These are phyloP conservation scores for Betula pendula DNA, from an alignment of 306 rosid species.

Conservation along the genomic window DNA sequence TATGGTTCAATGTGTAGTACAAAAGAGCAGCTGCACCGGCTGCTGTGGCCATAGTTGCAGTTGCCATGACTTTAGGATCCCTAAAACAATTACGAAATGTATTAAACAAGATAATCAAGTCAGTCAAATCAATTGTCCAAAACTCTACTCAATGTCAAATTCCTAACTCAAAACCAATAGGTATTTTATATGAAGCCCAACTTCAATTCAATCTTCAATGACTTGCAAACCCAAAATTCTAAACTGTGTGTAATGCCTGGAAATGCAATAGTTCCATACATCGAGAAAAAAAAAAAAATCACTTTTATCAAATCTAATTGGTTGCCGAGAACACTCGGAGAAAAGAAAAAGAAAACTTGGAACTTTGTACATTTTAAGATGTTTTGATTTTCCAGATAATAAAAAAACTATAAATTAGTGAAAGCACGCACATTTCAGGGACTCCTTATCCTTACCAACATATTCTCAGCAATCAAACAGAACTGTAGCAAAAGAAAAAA, in stretches of 20 bases:
- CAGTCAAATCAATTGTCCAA: neutral
- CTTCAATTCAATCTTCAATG: neutral
- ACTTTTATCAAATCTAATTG: neutral
- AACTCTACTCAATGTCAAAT: neutral
- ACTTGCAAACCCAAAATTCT: neutral
- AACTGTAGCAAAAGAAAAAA: neutral
- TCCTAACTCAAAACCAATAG: neutral
- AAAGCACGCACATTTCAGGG: neutral
- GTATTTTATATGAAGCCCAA: neutral
- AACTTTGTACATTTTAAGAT: neutral
- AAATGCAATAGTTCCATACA: neutral
- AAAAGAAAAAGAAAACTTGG: neutral
- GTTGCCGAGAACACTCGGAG: neutral
- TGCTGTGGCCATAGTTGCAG: constrained; percentile 98
- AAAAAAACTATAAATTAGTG: neutral
- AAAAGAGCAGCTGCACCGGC: constrained; percentile 96
- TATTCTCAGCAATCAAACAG: constrained; percentile 4
- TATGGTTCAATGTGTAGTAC: constrained; percentile 79
- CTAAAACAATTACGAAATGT: constrained; percentile 25
- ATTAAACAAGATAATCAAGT: constrained; percentile 17
- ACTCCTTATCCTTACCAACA: neutral
- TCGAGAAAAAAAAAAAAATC: neutral
- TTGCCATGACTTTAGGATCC: constrained; percentile 69
- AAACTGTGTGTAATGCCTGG: neutral
- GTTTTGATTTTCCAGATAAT: neutral